A percentile compares a stretch with the other conserved stretches of the same genome.
Evolutionary conservation across 1,139 yeast species (phyloP).

Genomic region (Suhomyces coccinellae): DNA sequence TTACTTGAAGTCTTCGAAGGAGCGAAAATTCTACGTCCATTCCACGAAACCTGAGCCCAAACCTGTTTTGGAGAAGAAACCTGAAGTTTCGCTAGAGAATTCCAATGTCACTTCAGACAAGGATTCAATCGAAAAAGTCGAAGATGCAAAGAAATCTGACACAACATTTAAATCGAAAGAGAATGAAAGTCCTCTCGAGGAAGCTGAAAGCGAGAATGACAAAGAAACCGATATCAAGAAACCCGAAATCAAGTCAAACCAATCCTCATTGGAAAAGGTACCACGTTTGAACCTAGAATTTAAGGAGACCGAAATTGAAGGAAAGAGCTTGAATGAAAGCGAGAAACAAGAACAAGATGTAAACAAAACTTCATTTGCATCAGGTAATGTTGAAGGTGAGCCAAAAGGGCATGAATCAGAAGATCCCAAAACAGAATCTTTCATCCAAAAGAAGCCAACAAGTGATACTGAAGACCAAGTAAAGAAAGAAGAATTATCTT

Average conservation of each 20-base stretch:
- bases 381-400: too few species aligned
- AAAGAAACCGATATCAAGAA: not conserved
- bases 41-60: not conserved
- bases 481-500: not conserved
- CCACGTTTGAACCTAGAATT: too few species aligned
- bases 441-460: too few species aligned
- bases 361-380: too few species aligned
- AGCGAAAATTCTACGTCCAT: conserved; percentile 10
- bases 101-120: too few species aligned
- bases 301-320: too few species aligned
- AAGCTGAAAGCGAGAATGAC: not conserved
- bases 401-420: too few species aligned
- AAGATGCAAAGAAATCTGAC: not conserved
- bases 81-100: not conserved
- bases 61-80: not conserved
- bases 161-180: not conserved
- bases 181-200: not conserved
- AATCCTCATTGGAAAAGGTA: not conserved
- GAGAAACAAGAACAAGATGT: too few species aligned
- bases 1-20: conserved; percentile 16
- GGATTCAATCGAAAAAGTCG: not conserved
- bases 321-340: too few species aligned
- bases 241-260: not conserved
- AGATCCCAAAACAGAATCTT: too few species aligned
- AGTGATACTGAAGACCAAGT: too few species aligned